phyloP scores from a whole-genome alignment of 306 rosid species.

The Cotoneaster glaucophyllus region DNA sequence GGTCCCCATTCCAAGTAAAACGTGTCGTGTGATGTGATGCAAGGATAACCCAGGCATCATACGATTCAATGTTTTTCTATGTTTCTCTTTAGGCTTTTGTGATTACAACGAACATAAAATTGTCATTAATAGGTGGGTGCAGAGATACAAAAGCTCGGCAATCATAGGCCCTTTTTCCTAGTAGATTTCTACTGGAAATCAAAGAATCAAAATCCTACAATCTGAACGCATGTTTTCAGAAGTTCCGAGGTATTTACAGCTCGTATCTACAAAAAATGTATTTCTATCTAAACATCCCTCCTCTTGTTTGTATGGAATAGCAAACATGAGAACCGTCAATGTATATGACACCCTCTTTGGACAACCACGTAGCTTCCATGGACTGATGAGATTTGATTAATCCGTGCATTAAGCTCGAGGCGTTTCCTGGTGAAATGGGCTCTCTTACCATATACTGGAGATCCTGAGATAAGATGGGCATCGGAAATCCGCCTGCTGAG shows the following conservation, averaged over 20 bases:
- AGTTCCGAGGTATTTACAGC: not conserved
- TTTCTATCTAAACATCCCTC: not conserved
- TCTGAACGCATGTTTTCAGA: not conserved
- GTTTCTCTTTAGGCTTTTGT: too few relatives aligned
- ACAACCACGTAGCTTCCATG: conserved; percentile 52
- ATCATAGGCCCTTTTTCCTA: not conserved
- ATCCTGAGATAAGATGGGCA: conserved; percentile 60
- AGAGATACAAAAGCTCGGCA: too few relatives aligned
- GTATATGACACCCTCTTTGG: conserved; percentile 52
- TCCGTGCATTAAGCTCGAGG: conserved; percentile 53
- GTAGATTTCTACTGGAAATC: too few relatives aligned
- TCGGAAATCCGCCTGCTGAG: conserved; percentile 77
- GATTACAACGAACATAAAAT: too few relatives aligned
- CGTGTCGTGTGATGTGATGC: not conserved
- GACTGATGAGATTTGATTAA: conserved; percentile 38
- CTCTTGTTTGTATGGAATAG: conserved; percentile 30
- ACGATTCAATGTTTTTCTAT: too few relatives aligned
- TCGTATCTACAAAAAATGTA: conserved; percentile 4
- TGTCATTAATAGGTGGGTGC: not conserved
- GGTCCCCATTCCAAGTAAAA: too few relatives aligned
- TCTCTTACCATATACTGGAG: conserved; percentile 95
- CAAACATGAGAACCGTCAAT: conserved; percentile 73
- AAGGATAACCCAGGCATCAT: too few relatives aligned
- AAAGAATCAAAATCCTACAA: too few relatives aligned
- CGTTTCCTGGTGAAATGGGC: conserved; percentile 46